Base-by-base conservation (phyloP, 208 protist genomes). In the Sergeia podlipaevii region DNA sequence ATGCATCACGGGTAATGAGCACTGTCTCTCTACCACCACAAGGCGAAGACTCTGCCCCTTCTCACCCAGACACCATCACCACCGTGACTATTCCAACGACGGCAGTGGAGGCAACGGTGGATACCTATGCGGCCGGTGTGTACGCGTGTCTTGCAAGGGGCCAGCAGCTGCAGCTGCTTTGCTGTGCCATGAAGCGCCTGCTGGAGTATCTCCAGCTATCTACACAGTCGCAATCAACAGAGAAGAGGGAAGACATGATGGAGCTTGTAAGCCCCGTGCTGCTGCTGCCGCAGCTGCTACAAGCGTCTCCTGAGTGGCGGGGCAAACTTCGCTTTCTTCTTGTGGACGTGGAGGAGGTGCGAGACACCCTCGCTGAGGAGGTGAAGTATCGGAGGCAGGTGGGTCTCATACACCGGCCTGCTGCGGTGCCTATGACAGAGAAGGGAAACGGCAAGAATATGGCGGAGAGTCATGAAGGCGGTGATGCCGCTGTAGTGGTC, bases 271-370 rank as follows among this genome's bases (percentile, higher is more conserved):
- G 34, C 34, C 11, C 34, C 48, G 48, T 5, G 48, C 34, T 5
- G 23, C 33, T 27, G 48, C 34, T n/a, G 8, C 48, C n/a, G 6
- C 5, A 6, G 33, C 32, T 4, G 33, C 4, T 13, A 52, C 4
- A 27, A 13, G 7, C 13, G 13, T 17, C 34, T 43, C 7, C 49
- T 20, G 4, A n/a, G 1, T 17, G 55, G 59, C 58, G 66, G 11
- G 59, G 52, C 8, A 36, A 33, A 24, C 24, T 67, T 13, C 66
- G 66, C 11, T 59, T 67, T 32, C 23, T 67, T 27, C 27, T 73
- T 5, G 66, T 57, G 13, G 66, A 73, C 28, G 28, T 73, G 6
- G 43, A 50, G 18, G 66, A 73, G 47, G n/a, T 61, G 13, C 46
- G 55, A 23, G 53, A 72, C 39, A 29, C 66, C 5, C 8, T 51